Conservation (phyloP, 176 grass and related monocot species). For the Rhynchospora tenuis region DNA sequence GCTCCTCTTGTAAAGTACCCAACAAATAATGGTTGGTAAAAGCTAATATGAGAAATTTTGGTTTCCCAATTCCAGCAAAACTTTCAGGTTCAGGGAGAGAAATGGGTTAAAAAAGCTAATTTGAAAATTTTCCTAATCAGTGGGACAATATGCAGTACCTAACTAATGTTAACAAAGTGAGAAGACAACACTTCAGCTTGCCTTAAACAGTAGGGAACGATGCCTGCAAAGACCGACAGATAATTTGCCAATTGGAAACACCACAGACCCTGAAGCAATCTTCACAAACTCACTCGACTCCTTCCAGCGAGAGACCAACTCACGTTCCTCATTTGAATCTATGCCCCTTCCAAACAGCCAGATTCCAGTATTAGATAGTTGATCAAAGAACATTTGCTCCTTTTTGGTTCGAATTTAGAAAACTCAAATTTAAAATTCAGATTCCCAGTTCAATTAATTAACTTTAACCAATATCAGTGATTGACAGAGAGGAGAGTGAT, state of each 20-base stretch:
- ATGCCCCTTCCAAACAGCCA: slow-evolving; percentile 40
- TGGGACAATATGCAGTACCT: background rate
- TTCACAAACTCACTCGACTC: slow-evolving; percentile 43
- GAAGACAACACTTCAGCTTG: slow-evolving; percentile 13
- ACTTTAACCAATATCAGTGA: background rate
- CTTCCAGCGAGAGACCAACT: slow-evolving; percentile 50
- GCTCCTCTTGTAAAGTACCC: background rate
- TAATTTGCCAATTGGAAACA: slow-evolving; percentile 72
- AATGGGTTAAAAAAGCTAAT: too few species aligned
- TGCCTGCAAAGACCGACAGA: slow-evolving; percentile 64
- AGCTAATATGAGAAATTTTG: background rate
- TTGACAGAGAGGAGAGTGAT: background rate
- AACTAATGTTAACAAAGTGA: background rate
- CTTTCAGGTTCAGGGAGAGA: too few species aligned
- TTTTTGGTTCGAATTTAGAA: background rate
- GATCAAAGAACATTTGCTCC: background rate
- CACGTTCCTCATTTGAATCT: slow-evolving; percentile 43
- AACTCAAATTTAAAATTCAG: slow-evolving; percentile 11
- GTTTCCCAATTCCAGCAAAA: background rate
- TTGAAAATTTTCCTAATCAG: background rate
- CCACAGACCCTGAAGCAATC: slow-evolving; percentile 49
- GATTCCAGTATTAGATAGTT: background rate
- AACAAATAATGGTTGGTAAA: background rate
- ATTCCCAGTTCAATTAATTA: background rate
- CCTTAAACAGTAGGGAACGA: slow-evolving; percentile 78